Conservation (phyloP, 2,329 filamentous ascomycete genomes). For the Fusarium sp. region DNA sequence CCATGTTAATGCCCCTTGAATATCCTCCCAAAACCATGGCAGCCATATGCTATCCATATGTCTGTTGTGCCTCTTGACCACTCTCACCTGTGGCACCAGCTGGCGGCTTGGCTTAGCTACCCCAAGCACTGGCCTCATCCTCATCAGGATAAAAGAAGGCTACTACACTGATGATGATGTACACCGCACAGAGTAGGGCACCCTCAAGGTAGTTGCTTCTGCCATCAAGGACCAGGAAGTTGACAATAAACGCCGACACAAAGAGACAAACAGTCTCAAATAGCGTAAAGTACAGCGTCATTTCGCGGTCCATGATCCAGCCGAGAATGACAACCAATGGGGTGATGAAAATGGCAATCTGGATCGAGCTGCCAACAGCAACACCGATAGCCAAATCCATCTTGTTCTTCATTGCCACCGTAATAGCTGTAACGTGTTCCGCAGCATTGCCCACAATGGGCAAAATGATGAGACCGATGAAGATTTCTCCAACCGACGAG, state of each 20-base stretch:
- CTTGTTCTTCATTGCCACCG: conserved; percentile 76
- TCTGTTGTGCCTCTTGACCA: background rate
- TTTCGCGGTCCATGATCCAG: conserved; percentile 72
- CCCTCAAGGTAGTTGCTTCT: conserved; percentile 89
- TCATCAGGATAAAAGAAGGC: conserved; percentile 71
- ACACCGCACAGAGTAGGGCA: conserved; percentile 70
- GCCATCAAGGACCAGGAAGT: conserved; percentile 85
- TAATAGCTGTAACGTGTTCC: conserved; percentile 75
- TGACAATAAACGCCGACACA: conserved; percentile 83
- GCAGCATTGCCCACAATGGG: conserved; percentile 78
- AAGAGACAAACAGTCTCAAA: conserved; percentile 91
- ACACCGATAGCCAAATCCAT: conserved; percentile 79
- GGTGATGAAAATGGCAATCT: conserved; percentile 75
- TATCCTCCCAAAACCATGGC: background rate
- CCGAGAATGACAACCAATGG: conserved; percentile 74
- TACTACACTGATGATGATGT: conserved; percentile 71
- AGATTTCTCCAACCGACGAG: conserved; percentile 67
- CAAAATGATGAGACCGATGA: conserved; percentile 75
- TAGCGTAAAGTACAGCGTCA: conserved; percentile 83
- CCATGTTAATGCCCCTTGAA: background rate
- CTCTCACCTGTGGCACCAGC: conserved; percentile 16
- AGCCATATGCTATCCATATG: background rate
- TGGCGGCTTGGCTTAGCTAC: conserved; percentile 23
- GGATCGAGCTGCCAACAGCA: conserved; percentile 73
- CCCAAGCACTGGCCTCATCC: conserved; percentile 55